Evolutionary conservation across 352 stramenopile genomes (phyloP).

Genomic region (Globisporangium cystogenes): DNA sequence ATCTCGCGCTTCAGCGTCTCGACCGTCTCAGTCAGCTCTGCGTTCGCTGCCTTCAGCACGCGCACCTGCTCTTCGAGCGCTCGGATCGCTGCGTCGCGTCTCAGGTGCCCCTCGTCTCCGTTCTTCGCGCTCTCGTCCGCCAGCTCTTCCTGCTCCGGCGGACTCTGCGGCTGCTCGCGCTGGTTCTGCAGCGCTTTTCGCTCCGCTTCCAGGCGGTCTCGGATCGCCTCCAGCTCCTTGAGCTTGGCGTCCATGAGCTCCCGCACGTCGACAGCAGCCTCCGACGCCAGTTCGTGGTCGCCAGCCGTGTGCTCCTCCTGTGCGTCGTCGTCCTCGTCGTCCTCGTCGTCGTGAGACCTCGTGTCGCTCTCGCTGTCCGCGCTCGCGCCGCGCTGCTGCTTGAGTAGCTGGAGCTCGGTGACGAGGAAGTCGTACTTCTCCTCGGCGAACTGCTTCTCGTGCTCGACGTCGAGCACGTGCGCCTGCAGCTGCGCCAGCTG

Average conservation of each 20-base stretch:
- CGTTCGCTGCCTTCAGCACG: neutral
- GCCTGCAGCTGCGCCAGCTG: slow-evolving; percentile 5
- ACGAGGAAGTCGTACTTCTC: slow-evolving; percentile 30
- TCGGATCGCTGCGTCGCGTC: neutral
- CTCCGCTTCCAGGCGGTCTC: slow-evolving; percentile 7
- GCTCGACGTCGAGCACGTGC: slow-evolving; percentile 14
- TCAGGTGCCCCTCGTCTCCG: neutral
- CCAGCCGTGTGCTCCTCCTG: too few species aligned
- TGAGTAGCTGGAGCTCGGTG: slow-evolving; percentile 25
- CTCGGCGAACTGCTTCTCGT: slow-evolving; percentile 27
- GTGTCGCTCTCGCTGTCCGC: neutral
- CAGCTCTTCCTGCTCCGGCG: neutral
- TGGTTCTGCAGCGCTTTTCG: slow-evolving; percentile 1
- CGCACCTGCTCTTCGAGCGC: neutral
- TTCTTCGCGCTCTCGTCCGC: neutral
- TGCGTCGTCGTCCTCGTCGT: neutral
- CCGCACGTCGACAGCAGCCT: neutral
- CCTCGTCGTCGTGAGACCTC: neutral
- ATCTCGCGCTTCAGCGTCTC: neutral
- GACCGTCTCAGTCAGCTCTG: neutral
- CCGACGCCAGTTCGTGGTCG: neutral
- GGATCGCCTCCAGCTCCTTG: slow-evolving; percentile 11
- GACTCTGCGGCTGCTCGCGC: neutral
- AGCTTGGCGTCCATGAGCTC: slow-evolving; percentile 3
- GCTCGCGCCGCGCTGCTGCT: slow-evolving; percentile 4